phyloP scores from a whole-genome alignment of 2,329 filamentous ascomycete species.

The Monilinia laxa region DNA sequence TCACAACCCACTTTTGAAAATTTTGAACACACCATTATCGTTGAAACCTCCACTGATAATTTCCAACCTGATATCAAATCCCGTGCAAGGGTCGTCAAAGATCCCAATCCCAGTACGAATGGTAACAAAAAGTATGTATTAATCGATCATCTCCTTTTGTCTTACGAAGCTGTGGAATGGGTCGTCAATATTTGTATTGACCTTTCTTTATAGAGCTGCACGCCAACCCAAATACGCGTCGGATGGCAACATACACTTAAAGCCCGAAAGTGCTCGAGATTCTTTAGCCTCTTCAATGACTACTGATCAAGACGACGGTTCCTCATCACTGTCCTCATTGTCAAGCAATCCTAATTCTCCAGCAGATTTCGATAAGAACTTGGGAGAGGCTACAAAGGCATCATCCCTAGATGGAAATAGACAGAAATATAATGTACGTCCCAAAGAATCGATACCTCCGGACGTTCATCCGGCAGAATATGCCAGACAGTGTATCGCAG shows the following conservation, averaged over 20 bases:
- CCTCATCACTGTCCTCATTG: slow-evolving; percentile 53
- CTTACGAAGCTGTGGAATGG: neutral
- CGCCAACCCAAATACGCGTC: slow-evolving; percentile 30
- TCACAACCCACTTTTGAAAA: slow-evolving; percentile 26
- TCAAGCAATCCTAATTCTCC: slow-evolving; percentile 67
- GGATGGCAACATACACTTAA: slow-evolving; percentile 36
- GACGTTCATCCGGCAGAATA: slow-evolving; percentile 73
- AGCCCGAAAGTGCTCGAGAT: slow-evolving; percentile 40
- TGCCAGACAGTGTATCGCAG: slow-evolving; percentile 85
- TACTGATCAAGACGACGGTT: slow-evolving; percentile 50
- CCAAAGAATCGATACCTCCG: slow-evolving; percentile 80
- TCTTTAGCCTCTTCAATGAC: slow-evolving; percentile 55
- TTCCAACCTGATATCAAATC: slow-evolving; percentile 26
- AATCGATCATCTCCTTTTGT: slow-evolving; percentile 23
- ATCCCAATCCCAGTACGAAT: slow-evolving; percentile 30
- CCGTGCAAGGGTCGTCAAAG: slow-evolving; percentile 26
- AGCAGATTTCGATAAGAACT: slow-evolving; percentile 47
- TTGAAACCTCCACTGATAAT: slow-evolving; percentile 32
- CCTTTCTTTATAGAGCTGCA: slow-evolving; percentile 32
- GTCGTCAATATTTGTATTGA: slow-evolving; percentile 30
- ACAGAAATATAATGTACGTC: slow-evolving; percentile 58
- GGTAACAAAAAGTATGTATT: slow-evolving; percentile 36
- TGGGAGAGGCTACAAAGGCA: slow-evolving; percentile 37
- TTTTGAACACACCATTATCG: slow-evolving; percentile 34
- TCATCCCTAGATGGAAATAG: slow-evolving; percentile 36